These are phyloP conservation scores for Camellia japonica DNA, from an alignment of 148 eudicot genomes.

Conservation along the genomic window DNA sequence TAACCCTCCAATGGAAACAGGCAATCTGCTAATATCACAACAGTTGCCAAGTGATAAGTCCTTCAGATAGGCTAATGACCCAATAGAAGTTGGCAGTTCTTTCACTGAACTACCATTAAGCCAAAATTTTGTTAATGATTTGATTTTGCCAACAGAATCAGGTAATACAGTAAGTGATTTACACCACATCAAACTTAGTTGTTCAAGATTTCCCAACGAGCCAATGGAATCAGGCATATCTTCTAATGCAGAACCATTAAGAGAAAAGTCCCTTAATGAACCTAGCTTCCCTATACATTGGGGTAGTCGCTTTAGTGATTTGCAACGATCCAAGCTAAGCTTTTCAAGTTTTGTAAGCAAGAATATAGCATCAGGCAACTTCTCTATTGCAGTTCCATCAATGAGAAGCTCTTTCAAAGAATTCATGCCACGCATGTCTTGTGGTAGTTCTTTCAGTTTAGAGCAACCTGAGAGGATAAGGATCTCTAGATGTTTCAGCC, in stretches of 20 bases:
- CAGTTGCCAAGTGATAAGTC: constrained; percentile 33
- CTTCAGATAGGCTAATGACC: constrained; percentile 39
- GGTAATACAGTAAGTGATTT: constrained; percentile 39
- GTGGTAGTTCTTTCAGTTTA: constrained; percentile 41
- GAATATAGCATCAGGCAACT: constrained; percentile 41
- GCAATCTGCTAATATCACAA: constrained; percentile 27
- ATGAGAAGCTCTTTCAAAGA: constrained; percentile 38
- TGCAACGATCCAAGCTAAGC: constrained; percentile 38
- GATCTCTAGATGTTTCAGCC: constrained; percentile 47
- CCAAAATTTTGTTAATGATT: constrained; percentile 28
- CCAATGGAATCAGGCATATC: constrained; percentile 41
- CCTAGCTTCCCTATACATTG: constrained; percentile 28
- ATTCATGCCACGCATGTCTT: constrained; percentile 38
- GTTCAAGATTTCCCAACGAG: constrained; percentile 39
- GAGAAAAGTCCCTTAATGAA: constrained; percentile 42
- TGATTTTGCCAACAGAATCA: constrained; percentile 41
- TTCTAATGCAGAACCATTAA: constrained; percentile 29
- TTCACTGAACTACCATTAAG: constrained; percentile 31
- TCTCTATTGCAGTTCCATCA: constrained; percentile 40
- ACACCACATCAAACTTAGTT: constrained; percentile 34
- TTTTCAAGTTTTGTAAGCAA: constrained; percentile 44
- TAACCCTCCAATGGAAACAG: constrained; percentile 40
- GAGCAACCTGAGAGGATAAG: constrained; percentile 51
- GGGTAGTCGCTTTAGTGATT: constrained; percentile 39
- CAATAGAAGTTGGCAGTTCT: constrained; percentile 45